phyloP scores from a whole-genome alignment of 805 yeast genomes.

The Hanseniaspora lindneri region DNA sequence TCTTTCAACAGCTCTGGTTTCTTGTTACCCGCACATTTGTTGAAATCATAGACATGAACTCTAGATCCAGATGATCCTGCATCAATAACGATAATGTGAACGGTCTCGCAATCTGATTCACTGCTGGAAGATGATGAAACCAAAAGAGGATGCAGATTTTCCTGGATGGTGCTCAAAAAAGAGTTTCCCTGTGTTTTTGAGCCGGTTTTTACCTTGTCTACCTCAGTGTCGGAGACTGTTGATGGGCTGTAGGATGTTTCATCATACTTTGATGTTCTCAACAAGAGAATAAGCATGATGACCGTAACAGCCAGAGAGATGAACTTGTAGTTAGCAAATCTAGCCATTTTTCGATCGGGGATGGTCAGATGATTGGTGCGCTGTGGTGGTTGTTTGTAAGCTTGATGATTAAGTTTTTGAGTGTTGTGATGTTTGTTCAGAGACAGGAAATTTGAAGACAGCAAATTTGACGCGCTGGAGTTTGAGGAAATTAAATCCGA shows the following conservation, averaged over 20 bases:
- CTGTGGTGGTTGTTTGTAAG: not conserved
- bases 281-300: slow-evolving; percentile 9
- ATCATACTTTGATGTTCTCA: slow-evolving; percentile 13
- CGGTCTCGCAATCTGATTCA: slow-evolving; percentile 30
- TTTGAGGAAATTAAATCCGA: too few species aligned
- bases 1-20: slow-evolving; percentile 64
- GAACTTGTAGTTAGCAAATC: slow-evolving; percentile 13
- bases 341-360: slow-evolving; percentile 3
- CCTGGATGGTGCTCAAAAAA: slow-evolving; percentile 1
- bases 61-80: slow-evolving; percentile 98
- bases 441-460: too few species aligned
- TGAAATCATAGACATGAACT: slow-evolving; percentile 85
- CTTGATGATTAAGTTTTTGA: not conserved
- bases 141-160: slow-evolving; percentile 4
- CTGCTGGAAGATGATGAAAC: not conserved
- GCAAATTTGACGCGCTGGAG: too few species aligned
- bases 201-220: too few species aligned
- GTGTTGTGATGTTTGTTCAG: too few species aligned
- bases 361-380: not conserved
- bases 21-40: slow-evolving; percentile 62
- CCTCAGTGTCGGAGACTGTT: not conserved
- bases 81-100: slow-evolving; percentile 80
- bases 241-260: not conserved
- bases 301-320: slow-evolving; percentile 13
- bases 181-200: not conserved